Evolutionary conservation across 2,329 filamentous ascomycete genomes (phyloP), one percentile per base, ranked within the genome.

Genomic region (Stenocarpella maydis): DNA sequence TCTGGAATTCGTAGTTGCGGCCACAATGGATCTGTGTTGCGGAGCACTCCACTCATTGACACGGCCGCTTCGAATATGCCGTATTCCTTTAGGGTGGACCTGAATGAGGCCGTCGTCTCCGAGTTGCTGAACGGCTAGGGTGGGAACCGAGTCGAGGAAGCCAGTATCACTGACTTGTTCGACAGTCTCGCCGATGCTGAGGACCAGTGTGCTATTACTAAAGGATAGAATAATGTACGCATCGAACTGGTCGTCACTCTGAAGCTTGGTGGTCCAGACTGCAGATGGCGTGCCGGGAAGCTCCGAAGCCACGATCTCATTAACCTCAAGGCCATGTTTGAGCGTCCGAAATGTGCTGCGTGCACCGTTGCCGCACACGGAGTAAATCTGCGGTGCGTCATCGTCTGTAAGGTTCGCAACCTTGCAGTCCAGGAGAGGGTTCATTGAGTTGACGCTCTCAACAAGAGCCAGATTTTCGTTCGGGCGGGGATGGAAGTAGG

Each of bases 171-270:
- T 94, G 4, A 98, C 94, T 80, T 98, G 94, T 78, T 98, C 95
- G 0, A 99, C 96, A 1, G 95, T 97, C 78, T 99, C 96, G 4
- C 95, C 96, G 73, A 99, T 98, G 76, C 94, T 97, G 19, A 99
- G 85, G 1, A 98, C 95, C 15, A 98, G 85, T 0, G 96, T 99
- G 37, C 90, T 92, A 74, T 97, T 97, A 47, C 91, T 90, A 76
- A 97, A 96, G 2, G 94, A 97, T 6, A 99, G 86, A n/a, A 99
- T 89, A 71, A 99, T 97, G 77, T 98, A 98, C 0, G 94, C 92
- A 80, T 99, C 95, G 73, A 91, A 97, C 74, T 95, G 89, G 74
- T 98, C 95, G 21, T 88, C 87, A 24, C 89, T 89, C 45, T 90
- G 92, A 55, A 97, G 83, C 78, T 97, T 98, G 0, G 97, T 94